Evolutionary conservation across 169 alveolate genomes (phyloP), one percentile per base, ranked within the genome.

Genomic region (Cryptosporidium muris): DNA sequence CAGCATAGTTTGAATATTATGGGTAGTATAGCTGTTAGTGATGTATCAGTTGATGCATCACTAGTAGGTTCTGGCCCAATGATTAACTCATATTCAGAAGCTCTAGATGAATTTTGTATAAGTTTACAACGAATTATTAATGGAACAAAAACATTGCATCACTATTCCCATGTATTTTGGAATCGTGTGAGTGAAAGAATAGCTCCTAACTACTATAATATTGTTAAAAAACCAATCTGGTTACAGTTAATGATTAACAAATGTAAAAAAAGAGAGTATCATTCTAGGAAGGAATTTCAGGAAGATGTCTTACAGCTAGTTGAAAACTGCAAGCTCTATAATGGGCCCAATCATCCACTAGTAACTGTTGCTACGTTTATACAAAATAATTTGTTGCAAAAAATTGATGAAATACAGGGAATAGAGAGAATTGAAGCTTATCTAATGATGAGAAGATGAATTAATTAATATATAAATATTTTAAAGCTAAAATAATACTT

Each of bases 171-270:
- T 91, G 94, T 93, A 1, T 93, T 93, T 65, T 81, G 91, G 82
- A 60, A 81, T 40, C 65, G 95, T 43, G 91, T 93, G 48, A 92
- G 93, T 36, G 96, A 93, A 63, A 82, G 92, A 49, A 88, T 90
- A 51, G 96, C 96, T 11, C 96, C 96, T 3, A 90, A 91, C 60
- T 93, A 93, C 68, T 93, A 92, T 80, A 68, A 82, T 65, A 63
- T 93, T 7, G 93, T 93, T 36, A 81, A 91, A 90, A 66, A 80
- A 49, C 96, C 96, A 54, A 92, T 93, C 94, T 93, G 96, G 93
- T 65, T 93, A 47, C 90, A 92, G 25, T 88, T 89, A 54, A 63
- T 93, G 66, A 82, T 89, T 48, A 58, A 67, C 25, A 92, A 92
- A 63, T 91, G 94, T 81, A 90, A 91, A 74, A 88, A 91, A 80